Base-by-base conservation (phyloP, 2,329 filamentous ascomycete species). In the Geosmithia morbida region DNA sequence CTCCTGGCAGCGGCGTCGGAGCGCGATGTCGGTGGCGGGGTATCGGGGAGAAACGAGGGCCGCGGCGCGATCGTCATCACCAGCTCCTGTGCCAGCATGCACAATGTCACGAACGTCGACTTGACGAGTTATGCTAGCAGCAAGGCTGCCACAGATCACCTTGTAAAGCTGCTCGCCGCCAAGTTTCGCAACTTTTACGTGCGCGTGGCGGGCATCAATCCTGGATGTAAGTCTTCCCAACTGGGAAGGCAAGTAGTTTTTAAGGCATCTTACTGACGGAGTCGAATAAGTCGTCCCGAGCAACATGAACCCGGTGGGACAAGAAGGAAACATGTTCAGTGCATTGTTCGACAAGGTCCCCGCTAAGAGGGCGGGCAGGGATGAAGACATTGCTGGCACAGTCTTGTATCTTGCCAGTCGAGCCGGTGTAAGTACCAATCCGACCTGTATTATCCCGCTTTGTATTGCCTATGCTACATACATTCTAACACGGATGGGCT, bases 141-240 rank as follows among this genome's bases (percentile, higher is more conserved):
- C 51, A 74, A 75, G 51, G 71, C 71, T 1, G 71, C 69, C 0
- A 72, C 70, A 1, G 71, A 74, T 55, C 71, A 75, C 59, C 53
- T 74, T 14, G 70, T 74, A 2, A 61, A 54, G 45, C 54, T 75
- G 47, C 51, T 75, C 48, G 71, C 71, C 6, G 61, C 63, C 7
- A 74, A 75, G 52, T 74, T 70, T 39, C 51, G 52, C 16, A 52
- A 56, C 53, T 58, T 56, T 44, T 61, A 61, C 30, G 57, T 64
- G 2, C 53, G 61, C 22, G 61, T 64, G 6, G 52, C 51, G 5
- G 57, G 59, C 1, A 59, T 64, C 40, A 64, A 64, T 17, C 54
- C 56, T 8, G 59, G 59, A 2, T 62, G 60, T 62, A 45, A 59
- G 58, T 58, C 26, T 40, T 13, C 17, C 19, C 17, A 41, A 5